Evolutionary conservation across 345 rosid genomes (phyloP).

Genomic region (Nasturtium officinale): DNA sequence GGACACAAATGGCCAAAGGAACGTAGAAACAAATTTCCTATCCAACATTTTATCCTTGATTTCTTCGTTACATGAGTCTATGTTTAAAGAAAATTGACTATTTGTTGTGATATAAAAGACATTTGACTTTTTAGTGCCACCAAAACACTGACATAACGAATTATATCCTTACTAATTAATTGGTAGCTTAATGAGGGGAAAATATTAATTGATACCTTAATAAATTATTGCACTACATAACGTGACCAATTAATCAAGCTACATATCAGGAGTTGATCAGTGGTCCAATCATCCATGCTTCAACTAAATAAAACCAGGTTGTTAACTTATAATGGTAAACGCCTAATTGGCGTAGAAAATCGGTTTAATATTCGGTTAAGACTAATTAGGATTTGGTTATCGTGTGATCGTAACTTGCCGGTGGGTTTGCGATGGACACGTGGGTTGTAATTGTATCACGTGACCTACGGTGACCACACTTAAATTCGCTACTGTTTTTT

Average conservation of each 20-base stretch:
- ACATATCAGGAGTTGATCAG: slow-evolving; percentile 22
- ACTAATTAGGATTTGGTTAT: background rate
- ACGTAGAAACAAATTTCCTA: background rate
- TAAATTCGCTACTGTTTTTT: slow-evolving; percentile 24
- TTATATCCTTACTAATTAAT: slow-evolving; percentile 30
- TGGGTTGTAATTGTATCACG: slow-evolving; percentile 29
- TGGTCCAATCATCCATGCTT: slow-evolving; percentile 33
- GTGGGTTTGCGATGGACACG: slow-evolving; percentile 35
- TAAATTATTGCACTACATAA: slow-evolving; percentile 22
- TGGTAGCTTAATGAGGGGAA: slow-evolving; percentile 18
- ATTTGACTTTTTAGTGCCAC: slow-evolving; percentile 36
- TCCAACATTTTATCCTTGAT: background rate
- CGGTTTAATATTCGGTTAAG: background rate
- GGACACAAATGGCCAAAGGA: background rate
- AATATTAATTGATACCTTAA: slow-evolving; percentile 21
- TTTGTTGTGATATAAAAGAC: background rate
- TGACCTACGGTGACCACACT: slow-evolving; percentile 26
- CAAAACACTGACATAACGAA: slow-evolving; percentile 34
- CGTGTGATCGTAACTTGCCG: slow-evolving; percentile 33
- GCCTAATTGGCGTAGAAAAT: background rate
- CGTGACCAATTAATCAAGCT: slow-evolving; percentile 38
- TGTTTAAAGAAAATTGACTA: slow-evolving; percentile 10
- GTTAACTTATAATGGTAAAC: background rate
- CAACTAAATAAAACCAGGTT: slow-evolving; percentile 1
- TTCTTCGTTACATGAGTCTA: background rate